Base-by-base conservation (phyloP, 2,329 filamentous ascomycete genomes). In the Aureobasidium sp. region DNA sequence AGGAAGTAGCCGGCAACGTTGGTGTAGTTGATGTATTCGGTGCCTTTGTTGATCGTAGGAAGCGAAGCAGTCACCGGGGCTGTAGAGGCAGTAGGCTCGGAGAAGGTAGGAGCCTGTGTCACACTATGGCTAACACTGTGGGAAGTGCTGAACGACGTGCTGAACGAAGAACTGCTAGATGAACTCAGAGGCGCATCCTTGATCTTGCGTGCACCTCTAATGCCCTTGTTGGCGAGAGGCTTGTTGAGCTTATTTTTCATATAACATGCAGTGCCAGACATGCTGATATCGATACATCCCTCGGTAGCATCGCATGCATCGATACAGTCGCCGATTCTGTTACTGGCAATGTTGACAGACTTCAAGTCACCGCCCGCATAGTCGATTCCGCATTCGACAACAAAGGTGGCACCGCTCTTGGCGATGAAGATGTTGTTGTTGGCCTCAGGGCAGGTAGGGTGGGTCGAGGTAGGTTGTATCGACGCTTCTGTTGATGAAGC, bases 1-100 rank as follows among this genome's bases (percentile, higher is more conserved):
- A 84, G 74, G 67, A 89, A 89, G 71, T 85, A 84, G 0, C 84
- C 86, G 0, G 77, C 75, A 0, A 88, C 77, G 0, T 85, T 81
- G 0, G 80, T 82, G 70, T 87, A 88, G 63, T 82, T 81, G 69
- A 86, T 79, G 61, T 82, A 78, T 9, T 64, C 56, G 2, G 45
- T 62, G 36, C 64, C 63, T 31, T 65, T n/a, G 31, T 66, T 53
- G 12, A 66, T 44, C 0, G 62, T 62, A 12, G 61, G 49, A 22
- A 61, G 39, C 6, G 62, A 64, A 27, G 64, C 61, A 22, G 63
- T 64, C 11, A 61, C 58, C 5, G 55, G 62, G 9, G 64, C 64
- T 3, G 64, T 59, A 1, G 64, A 61, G 6, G 62, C 56, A n/a
- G 64, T 66, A 14, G 61, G 56, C n/a, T 63, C 63, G n/a, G 62